Percentiles rank a stretch among this genome's conserved stretches.
These are phyloP conservation scores for Aspergillus awamori DNA, from an alignment of 2,329 filamentous ascomycete genomes.

Conservation along the genomic window DNA sequence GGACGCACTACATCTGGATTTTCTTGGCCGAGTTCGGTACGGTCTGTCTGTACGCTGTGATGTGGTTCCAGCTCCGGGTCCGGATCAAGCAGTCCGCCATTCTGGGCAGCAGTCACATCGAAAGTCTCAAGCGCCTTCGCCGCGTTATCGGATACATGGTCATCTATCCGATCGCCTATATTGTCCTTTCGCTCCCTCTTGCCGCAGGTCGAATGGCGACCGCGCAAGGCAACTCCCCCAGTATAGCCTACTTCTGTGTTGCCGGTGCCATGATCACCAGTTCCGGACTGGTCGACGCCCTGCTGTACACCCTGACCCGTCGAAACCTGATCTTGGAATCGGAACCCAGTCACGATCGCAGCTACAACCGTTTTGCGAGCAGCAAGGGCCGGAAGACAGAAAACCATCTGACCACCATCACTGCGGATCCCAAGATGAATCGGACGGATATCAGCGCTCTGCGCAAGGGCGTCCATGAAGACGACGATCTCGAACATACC, in stretches of 20 bases:
- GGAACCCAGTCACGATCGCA: constrained; percentile 45
- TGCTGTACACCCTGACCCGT: constrained; percentile 61
- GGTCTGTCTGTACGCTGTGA: constrained; percentile 51
- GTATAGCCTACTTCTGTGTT: constrained; percentile 51
- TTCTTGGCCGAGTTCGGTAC: constrained; percentile 58
- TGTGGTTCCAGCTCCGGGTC: constrained; percentile 53
- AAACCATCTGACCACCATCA: constrained; percentile 36
- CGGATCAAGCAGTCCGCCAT: constrained; percentile 45
- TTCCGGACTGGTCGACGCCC: constrained; percentile 61
- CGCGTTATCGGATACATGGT: constrained; percentile 52
- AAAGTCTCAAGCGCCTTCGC: constrained; percentile 44
- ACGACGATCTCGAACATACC: constrained; percentile 29
- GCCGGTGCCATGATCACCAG: constrained; percentile 60
- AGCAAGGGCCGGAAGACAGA: constrained; percentile 31
- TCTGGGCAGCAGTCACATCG: constrained; percentile 39
- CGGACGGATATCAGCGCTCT: constrained; percentile 26
- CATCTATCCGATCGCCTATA: constrained; percentile 57
- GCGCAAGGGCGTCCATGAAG: constrained; percentile 21
- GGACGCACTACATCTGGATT: constrained; percentile 59
- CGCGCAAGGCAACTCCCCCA: constrained; percentile 37
- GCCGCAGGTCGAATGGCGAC: constrained; percentile 53
- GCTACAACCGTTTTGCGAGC: constrained; percentile 36
- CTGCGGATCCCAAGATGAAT: constrained; percentile 29
- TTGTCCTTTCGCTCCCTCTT: constrained; percentile 64
- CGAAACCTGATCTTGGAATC: constrained; percentile 58